Evolutionary conservation across 305 asterid species (phyloP), one percentile per base, ranked within the genome.

Genomic region (Fraxinus latifolia): DNA sequence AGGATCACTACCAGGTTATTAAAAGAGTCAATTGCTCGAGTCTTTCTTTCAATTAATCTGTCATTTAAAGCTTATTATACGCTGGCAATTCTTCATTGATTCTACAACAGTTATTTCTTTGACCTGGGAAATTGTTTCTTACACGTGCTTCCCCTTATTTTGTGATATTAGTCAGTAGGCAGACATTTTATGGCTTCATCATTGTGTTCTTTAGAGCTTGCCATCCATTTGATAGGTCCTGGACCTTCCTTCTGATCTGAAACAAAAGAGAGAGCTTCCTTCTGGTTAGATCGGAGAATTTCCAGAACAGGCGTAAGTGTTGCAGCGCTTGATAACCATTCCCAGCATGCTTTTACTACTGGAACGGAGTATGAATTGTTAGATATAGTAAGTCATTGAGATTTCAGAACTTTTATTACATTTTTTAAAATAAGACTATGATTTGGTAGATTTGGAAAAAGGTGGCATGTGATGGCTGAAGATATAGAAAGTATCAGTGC

Each of bases 141-240:
- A 50, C 7, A 15, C 1, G 21, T 4, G 62, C 37, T 17, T 47
- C 25, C 15, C 31, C 14, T 19, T 4, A 50, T 15, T 55, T 12
- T 7, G 1, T 36, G 42, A 8, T 77, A 12, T 14, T 77, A 31
- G 33, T 50, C 32, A 5, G 21, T 37, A 47, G 80, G 47, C 44
- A 0, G 72, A 77, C 72, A 77, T 77, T 67, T 77, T 37, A 77
- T 47, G 62, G 80, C 47, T 53, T 53, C 1, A 50, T 47, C 9
- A 14, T 77, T 77, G 80, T 77, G 31, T 77, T 77, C 44, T 32
- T 77, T 53, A 77, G 3, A 53, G 60, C 33, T 44, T 44, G 17
- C 55, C 55, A 44, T 44, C 55, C 55, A 44, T 12, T 12, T 44
- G 17, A 44, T 44, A 12, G 55, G 55, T 44, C 15, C 17, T 0